Base-by-base conservation (phyloP, 768 basidiomycete genomes). In the Mycena belliarum region DNA sequence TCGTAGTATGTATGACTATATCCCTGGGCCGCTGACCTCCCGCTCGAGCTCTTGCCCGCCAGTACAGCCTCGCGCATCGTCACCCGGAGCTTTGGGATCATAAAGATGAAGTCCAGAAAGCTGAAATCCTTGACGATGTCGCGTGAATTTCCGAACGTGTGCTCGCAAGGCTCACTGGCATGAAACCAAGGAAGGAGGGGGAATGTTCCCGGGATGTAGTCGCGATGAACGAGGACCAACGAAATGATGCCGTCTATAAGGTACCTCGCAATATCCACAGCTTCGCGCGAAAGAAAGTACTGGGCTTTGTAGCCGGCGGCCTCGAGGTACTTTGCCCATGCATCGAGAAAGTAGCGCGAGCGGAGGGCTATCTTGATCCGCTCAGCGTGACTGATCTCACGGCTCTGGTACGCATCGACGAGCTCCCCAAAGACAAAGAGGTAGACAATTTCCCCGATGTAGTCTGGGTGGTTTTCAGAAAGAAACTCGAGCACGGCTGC, bases 371-470 rank as follows among this genome's bases (percentile, higher is more conserved):
- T 65, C 29, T 66, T 54, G 20, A 72, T 45, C 1, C 70, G 68
- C 6, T 67, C 65, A 12, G 16, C 7, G 49, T 71, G 69, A 2
- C 44, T 14, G 10, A 76, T 65, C 9, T 42, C 21, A 0, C 70
- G 68, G 49, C 68, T 76, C 49, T 77, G 77, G 45, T 70, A 76
- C 1, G 75, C 73, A 60, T 78, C 75, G 15, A 71, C 46, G 1
- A 76, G 61, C 45, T 78, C 73, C 4, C 74, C 75, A 37, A 74
- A 68, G n/a, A 79, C 59, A 52, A 79, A 80, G 0, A 79, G 68
- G 54, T 73, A 80, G 2, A 74, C 65, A n/a, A 68, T 65, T 0
- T 62, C n/a, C 0, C 71, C 75, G 2, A 60, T 18, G 0, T 64
- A 37, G 1, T 73, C 67, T 0, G 73, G 69, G 52, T 68, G 60